These are phyloP conservation scores for Sechiopsis laciniata DNA, from an alignment of 306 rosid genomes.

Conservation along the genomic window DNA sequence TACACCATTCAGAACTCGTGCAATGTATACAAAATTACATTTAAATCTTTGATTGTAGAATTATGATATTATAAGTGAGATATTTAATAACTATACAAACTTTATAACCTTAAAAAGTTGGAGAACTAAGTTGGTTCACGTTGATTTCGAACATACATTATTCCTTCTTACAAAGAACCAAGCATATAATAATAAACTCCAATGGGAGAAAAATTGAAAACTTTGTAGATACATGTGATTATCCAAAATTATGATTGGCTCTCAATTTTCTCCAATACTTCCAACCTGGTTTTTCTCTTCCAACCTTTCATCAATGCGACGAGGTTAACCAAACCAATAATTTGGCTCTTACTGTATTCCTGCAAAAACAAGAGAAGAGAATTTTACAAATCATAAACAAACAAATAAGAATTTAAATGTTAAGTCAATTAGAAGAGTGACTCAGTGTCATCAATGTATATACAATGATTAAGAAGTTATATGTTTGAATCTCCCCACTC, in stretches of 20 bases:
- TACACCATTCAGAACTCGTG: not conserved
- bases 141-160: constrained; percentile 11
- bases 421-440: not conserved
- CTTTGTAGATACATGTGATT: not conserved
- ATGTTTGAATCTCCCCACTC: no score
- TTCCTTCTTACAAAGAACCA: constrained; percentile 6
- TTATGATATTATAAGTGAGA: not conserved
- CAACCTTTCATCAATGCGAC: constrained; percentile 95
- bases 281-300: constrained; percentile 95
- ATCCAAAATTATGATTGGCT: constrained; percentile 22
- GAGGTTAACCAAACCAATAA: constrained; percentile 82
- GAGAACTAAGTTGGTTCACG: not conserved
- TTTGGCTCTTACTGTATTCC: constrained; percentile 81
- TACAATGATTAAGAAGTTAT: no score
- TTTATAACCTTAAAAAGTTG: not conserved
- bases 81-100: constrained; percentile 12
- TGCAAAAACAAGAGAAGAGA: constrained; percentile 29
- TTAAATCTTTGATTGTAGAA: not conserved
- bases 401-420: not conserved
- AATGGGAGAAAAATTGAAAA: constrained; percentile 6
- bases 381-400: no score
- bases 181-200: constrained; percentile 1
- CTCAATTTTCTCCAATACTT: constrained; percentile 83
- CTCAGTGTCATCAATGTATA: no score
- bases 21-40: not conserved